Conservation (phyloP, 768 basidiomycete species). For the Suillus spraguei region DNA sequence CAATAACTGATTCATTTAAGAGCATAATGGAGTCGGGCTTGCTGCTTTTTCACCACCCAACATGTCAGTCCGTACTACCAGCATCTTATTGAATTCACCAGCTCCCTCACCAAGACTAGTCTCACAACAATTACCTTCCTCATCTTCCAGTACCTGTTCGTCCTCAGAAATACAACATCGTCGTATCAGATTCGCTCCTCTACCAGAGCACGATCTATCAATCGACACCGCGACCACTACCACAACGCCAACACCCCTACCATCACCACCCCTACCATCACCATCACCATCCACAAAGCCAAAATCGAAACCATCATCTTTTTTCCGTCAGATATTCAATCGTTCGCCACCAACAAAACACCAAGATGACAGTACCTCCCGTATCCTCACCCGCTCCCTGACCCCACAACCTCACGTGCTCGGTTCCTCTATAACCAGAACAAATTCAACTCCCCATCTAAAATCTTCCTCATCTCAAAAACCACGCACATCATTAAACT, state of each 20-base stretch:
- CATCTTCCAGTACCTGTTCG: constrained; percentile 4
- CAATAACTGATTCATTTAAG: background rate
- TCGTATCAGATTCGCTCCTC: constrained; percentile 79
- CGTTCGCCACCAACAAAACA: constrained; percentile 8
- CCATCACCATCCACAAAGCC: background rate
- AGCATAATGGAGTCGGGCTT: background rate
- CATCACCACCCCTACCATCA: background rate
- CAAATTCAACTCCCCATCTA: background rate
- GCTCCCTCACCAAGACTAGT: background rate
- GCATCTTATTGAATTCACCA: constrained; percentile 4
- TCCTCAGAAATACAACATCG: constrained; percentile 15
- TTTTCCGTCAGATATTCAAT: background rate
- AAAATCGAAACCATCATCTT: background rate
- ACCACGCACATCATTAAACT: constrained; percentile 24
- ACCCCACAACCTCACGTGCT: background rate
- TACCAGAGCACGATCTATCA: constrained; percentile 59
- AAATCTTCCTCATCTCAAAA: constrained; percentile 12
- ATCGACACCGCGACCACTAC: constrained; percentile 16
- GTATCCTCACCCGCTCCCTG: constrained; percentile 26
- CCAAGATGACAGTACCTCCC: constrained; percentile 32
- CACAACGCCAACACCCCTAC: constrained; percentile 33
- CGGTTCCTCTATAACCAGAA: background rate
- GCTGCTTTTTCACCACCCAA: background rate
- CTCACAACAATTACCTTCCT: constrained; percentile 11
- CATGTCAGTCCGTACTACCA: background rate